A percentile compares a stretch with the other conserved stretches of the same genome.
Evolutionary conservation across 108 stramenopile species (phyloP).

Genomic region (Pinguiococcus pyrenoidosus): DNA sequence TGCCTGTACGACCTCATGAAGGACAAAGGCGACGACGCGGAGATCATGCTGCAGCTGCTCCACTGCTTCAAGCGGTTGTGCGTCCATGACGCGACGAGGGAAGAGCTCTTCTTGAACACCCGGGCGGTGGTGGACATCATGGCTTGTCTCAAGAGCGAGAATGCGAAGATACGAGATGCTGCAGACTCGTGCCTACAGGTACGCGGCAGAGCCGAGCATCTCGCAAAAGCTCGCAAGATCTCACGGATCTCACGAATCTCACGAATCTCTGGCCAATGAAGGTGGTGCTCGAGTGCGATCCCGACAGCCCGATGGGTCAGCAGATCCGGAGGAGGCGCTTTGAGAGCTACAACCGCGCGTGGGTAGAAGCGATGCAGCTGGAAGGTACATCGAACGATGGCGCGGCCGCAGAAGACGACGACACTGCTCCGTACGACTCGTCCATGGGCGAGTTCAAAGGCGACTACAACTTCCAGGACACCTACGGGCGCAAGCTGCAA

Average conservation of each 20-base stretch:
- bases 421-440: too few species aligned
- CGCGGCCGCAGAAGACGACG: too few species aligned
- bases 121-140: conserved; percentile 7
- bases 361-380: conserved; percentile 31
- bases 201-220: neutral
- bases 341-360: conserved; percentile 24
- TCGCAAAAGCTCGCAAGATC: neutral
- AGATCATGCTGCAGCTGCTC: conserved; percentile 41
- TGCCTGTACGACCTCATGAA: conserved; percentile 32
- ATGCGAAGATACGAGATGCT: conserved; percentile 10
- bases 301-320: conserved; percentile 17
- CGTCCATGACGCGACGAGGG: neutral
- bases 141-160: conserved; percentile 4
- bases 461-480: too few species aligned
- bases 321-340: conserved; percentile 30
- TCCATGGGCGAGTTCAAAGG: too few species aligned
- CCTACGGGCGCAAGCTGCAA: too few species aligned
- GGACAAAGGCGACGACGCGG: conserved; percentile 36
- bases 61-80: conserved; percentile 23
- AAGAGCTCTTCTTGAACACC: neutral
- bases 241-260: neutral
- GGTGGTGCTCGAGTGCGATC: conserved; percentile 29
- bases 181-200: conserved; percentile 13
- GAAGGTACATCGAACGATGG: too few species aligned
- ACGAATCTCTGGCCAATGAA: conserved; percentile 1